Conservation (phyloP, 495 filamentous ascomycete genomes). For the Darksidea phi region DNA sequence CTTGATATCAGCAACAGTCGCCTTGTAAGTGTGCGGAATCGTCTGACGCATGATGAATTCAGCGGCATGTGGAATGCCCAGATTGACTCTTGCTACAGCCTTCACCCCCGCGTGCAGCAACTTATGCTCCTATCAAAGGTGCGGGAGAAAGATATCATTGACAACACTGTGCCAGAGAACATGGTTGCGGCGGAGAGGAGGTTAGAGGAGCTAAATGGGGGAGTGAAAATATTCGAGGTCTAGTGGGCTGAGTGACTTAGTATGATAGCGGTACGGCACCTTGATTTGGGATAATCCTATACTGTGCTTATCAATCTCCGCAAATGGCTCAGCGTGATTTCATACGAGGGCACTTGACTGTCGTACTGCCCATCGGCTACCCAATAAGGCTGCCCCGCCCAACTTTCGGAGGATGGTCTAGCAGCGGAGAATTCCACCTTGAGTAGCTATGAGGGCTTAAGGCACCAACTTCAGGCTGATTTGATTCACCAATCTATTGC, state of each 20-base stretch:
- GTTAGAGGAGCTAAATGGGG: conserved; percentile 13
- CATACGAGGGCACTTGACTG: not conserved
- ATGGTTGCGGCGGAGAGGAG: conserved; percentile 20
- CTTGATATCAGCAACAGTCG: too few species aligned
- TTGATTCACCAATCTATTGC: not conserved
- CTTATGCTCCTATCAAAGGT: conserved; percentile 15
- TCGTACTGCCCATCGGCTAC: not conserved
- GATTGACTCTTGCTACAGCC: too few species aligned
- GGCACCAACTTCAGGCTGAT: not conserved
- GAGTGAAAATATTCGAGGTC: too few species aligned
- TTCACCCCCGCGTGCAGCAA: too few species aligned
- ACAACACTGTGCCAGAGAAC: conserved; percentile 19
- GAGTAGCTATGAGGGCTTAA: too few species aligned
- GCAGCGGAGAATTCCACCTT: not conserved
- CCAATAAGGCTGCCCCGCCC: not conserved
- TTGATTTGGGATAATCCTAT: too few species aligned
- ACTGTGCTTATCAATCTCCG: not conserved
- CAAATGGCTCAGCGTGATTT: not conserved
- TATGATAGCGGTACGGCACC: too few species aligned
- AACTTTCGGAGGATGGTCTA: not conserved
- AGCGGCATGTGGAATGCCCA: too few species aligned
- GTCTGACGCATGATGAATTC: too few species aligned
- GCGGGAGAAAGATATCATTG: conserved; percentile 13
- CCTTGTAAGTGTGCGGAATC: too few species aligned
- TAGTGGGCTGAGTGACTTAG: too few species aligned